A percentile compares a stretch with the other conserved stretches of the same genome.
These are phyloP conservation scores for Phytophthora litchii DNA, from an alignment of 352 stramenopile genomes.

Conservation along the genomic window DNA sequence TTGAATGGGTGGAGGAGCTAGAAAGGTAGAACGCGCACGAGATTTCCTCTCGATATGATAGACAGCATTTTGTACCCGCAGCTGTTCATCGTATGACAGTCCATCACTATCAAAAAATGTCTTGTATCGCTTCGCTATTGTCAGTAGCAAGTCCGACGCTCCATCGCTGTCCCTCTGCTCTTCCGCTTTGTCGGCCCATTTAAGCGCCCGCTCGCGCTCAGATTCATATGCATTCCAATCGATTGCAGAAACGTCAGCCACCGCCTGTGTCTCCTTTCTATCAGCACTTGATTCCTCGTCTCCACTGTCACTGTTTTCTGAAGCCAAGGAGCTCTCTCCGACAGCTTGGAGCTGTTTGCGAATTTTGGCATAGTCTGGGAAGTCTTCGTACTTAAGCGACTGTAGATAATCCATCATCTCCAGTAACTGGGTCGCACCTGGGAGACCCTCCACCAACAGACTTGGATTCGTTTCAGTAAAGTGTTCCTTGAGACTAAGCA, in stretches of 20 bases:
- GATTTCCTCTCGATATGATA: conserved; percentile 74
- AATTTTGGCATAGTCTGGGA: conserved; percentile 66
- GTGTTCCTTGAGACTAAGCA: conserved; percentile 83
- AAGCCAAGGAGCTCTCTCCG: conserved; percentile 26
- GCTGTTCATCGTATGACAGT: conserved; percentile 50
- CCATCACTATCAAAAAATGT: conserved; percentile 75
- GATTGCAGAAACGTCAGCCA: conserved; percentile 24
- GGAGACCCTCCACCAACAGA: conserved; percentile 75
- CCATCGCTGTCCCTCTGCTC: conserved; percentile 51
- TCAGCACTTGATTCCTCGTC: conserved; percentile 32
- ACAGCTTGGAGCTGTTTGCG: conserved; percentile 41
- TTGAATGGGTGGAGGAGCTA: conserved; percentile 80
- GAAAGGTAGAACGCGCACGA: conserved; percentile 40
- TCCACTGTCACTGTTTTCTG: conserved; percentile 36
- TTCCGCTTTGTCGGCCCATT: conserved; percentile 59
- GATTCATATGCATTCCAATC: conserved; percentile 40
- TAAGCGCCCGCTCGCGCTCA: conserved; percentile 54
- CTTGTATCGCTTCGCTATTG: conserved; percentile 78
- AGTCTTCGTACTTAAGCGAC: conserved; percentile 73
- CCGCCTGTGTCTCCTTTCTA: conserved; percentile 24
- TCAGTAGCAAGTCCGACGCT: conserved; percentile 56
- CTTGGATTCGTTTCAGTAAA: conserved; percentile 78
- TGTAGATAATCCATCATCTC: conserved; percentile 82
- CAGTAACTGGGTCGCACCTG: conserved; percentile 68
- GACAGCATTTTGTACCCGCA: conserved; percentile 69